Percentiles rank a stretch among this genome's conserved stretches.
Conservation (phyloP, 305 asterid genomes). For the Fraxinus dipetala region DNA sequence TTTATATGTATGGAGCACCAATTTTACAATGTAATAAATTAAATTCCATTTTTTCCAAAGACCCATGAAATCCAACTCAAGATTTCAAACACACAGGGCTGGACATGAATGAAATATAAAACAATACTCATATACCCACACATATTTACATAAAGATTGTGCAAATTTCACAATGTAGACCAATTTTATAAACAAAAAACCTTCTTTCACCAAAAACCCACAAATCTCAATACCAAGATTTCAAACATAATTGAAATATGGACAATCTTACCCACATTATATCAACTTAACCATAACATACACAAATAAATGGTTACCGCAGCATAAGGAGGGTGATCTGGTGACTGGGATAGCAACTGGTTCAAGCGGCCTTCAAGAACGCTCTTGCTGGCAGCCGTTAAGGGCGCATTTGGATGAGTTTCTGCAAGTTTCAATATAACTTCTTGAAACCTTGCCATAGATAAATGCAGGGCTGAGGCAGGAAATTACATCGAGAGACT, state of each 20-base stretch:
- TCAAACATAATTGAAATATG: not conserved
- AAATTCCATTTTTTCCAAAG: not conserved
- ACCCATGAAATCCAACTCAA: not conserved
- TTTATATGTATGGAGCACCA: not conserved
- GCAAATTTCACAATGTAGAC: not conserved
- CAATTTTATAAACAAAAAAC: not conserved
- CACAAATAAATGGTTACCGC: conserved; percentile 32
- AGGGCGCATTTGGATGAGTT: conserved; percentile 32
- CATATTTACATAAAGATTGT: not conserved
- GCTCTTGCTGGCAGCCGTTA: conserved; percentile 22
- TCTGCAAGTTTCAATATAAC: conserved; percentile 32
- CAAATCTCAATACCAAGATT: not conserved
- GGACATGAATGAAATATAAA: not conserved
- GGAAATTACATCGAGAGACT: not conserved
- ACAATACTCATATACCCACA: not conserved
- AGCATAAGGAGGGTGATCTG: conserved; percentile 56
- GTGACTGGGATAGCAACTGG: conserved; percentile 28
- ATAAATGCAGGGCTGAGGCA: not conserved
- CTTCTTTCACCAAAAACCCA: not conserved
- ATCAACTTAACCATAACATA: not conserved
- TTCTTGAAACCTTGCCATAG: conserved; percentile 37
- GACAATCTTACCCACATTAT: not conserved
- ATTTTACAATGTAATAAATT: not conserved
- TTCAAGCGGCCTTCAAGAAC: conserved; percentile 27
- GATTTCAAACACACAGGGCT: not conserved